These are phyloP conservation scores for Lactarius psammicola DNA, from an alignment of 768 basidiomycete species.

Conservation along the genomic window DNA sequence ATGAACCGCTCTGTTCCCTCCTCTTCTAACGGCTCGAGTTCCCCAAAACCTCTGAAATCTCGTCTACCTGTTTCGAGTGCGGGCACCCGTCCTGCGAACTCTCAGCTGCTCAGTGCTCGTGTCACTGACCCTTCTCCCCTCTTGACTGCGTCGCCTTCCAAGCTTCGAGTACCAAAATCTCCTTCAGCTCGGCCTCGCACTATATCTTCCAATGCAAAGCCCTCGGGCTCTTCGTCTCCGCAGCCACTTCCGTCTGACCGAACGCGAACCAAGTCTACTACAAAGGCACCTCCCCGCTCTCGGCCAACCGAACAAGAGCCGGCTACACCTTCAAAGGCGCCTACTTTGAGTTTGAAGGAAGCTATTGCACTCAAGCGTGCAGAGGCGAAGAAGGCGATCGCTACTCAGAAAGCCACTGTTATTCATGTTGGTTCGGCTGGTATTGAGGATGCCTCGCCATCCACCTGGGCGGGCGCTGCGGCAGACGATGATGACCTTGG, in stretches of 20 bases:
- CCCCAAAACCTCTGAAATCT: conserved; percentile 16
- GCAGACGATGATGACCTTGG: conserved; percentile 55
- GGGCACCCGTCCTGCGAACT: neutral
- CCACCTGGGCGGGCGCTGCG: conserved; percentile 27
- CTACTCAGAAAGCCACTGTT: conserved; percentile 30
- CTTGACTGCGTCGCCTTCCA: neutral
- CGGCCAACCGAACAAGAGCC: conserved; percentile 9
- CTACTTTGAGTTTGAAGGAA: conserved; percentile 60
- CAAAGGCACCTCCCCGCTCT: conserved; percentile 7
- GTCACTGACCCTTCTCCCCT: neutral
- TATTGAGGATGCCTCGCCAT: conserved; percentile 51
- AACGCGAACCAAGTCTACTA: conserved; percentile 5
- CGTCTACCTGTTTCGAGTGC: conserved; percentile 12
- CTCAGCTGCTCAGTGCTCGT: neutral
- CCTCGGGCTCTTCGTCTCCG: neutral
- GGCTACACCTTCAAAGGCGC: conserved; percentile 35
- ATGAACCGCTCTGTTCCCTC: conserved; percentile 8
- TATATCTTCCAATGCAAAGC: conserved; percentile 4
- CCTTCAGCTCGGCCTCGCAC: conserved; percentile 13
- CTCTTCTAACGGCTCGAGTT: conserved; percentile 3
- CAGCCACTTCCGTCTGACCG: neutral
- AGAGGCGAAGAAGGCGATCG: conserved; percentile 63
- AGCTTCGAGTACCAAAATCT: conserved; percentile 11
- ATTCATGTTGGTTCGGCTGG: conserved; percentile 36
- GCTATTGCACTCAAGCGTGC: conserved; percentile 78